Percentiles rank a stretch among this genome's conserved stretches.
Evolutionary conservation across 2,329 filamentous ascomycete genomes (phyloP).

Genomic region (Alternaria panax): DNA sequence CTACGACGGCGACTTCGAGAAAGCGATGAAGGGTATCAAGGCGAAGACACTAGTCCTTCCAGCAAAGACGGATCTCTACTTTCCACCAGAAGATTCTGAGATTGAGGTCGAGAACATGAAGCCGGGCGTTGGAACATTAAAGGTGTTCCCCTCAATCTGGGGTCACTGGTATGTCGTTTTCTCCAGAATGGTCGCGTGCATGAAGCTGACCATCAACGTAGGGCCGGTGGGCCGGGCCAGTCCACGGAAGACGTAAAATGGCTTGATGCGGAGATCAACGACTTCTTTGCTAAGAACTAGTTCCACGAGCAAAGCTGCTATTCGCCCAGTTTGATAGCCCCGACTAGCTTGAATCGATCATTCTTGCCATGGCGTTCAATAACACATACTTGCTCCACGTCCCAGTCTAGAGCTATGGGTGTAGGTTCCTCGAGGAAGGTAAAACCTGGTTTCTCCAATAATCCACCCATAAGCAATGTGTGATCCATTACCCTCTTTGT

Average conservation of each 20-base stretch:
- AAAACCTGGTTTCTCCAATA: constrained; percentile 9
- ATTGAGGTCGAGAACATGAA: constrained; percentile 73
- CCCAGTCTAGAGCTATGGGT: constrained; percentile 27
- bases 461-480: constrained; percentile 19
- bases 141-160: constrained; percentile 68
- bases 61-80: constrained; percentile 78
- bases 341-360: constrained; percentile 36
- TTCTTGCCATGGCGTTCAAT: constrained; percentile 35
- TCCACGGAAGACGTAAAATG: constrained; percentile 74
- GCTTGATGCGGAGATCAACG: constrained; percentile 68
- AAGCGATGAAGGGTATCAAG: constrained; percentile 70
- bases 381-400: constrained; percentile 37
- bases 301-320: not conserved
- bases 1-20: constrained; percentile 71
- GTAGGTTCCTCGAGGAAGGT: not conserved
- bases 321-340: constrained; percentile 20
- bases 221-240: constrained; percentile 77
- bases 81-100: constrained; percentile 80
- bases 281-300: constrained; percentile 56
- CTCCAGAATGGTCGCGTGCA: not conserved
- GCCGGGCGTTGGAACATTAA: constrained; percentile 63
- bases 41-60: constrained; percentile 76
- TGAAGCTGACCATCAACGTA: constrained; percentile 25
- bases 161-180: constrained; percentile 61
- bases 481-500: constrained; percentile 19